phyloP scores from a whole-genome alignment of 2,329 filamentous ascomycete species.

The Alternaria metachromatica region DNA sequence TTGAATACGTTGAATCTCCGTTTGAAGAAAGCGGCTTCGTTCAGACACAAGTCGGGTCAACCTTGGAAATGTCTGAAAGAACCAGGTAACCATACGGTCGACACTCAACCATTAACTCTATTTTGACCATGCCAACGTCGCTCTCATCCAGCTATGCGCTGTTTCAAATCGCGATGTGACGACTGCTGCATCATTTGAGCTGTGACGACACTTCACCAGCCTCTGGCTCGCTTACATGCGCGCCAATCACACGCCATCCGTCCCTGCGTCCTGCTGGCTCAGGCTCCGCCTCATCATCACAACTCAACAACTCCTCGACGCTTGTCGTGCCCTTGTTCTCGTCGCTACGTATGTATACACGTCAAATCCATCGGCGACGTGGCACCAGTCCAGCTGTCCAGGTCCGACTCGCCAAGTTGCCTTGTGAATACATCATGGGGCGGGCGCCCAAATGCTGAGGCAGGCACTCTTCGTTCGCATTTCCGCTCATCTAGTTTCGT shows the following conservation, averaged over 20 bases:
- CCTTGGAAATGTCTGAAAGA: no score
- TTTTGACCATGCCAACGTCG: not conserved
- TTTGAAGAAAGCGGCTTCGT: no score
- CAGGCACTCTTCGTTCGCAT: not conserved
- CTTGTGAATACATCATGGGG: constrained; percentile 5
- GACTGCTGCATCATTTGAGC: constrained; percentile 7
- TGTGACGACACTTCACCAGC: constrained; percentile 15
- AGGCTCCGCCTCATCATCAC: constrained; percentile 5
- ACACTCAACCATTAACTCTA: not conserved
- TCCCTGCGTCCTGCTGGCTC: constrained; percentile 11
- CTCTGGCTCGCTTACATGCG: constrained; percentile 3
- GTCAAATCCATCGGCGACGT: not conserved
- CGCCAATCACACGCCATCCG: constrained; percentile 6
- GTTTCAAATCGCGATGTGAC: constrained; percentile 5
- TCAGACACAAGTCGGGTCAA: no score
- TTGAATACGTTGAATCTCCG: not conserved
- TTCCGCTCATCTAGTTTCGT: not conserved
- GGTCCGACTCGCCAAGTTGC: not conserved
- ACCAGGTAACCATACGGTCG: not conserved
- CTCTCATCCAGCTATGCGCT: not conserved
- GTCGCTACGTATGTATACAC: not conserved
- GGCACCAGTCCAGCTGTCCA: not conserved
- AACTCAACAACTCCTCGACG: constrained; percentile 2
- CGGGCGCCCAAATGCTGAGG: not conserved
- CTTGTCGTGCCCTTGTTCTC: not conserved